Conservation (phyloP, 1,284 basidiomycete genomes). For the Taiwanofungus camphoratus region DNA sequence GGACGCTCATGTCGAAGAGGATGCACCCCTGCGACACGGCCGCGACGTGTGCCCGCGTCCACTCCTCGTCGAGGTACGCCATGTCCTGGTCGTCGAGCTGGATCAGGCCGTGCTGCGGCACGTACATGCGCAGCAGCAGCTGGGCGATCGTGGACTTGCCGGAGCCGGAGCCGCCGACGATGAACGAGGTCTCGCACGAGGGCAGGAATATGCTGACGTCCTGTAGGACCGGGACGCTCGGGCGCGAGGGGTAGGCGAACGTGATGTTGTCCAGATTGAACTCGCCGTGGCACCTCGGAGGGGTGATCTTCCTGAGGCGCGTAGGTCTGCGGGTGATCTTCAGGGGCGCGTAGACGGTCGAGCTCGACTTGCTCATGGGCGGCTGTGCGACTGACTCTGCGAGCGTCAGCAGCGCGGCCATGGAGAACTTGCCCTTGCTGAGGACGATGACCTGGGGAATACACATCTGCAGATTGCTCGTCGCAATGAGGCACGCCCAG, state of each 20-base stretch:
- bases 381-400: slow-evolving; percentile 37
- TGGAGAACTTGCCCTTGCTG: slow-evolving; percentile 83
- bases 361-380: slow-evolving; percentile 14
- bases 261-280: slow-evolving; percentile 72
- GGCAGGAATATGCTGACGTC: slow-evolving; percentile 76
- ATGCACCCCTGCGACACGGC: slow-evolving; percentile 78
- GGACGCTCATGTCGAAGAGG: slow-evolving; percentile 77
- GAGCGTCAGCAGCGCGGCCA: slow-evolving; percentile 66
- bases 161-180: slow-evolving; percentile 87
- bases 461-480: slow-evolving; percentile 80
- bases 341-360: slow-evolving; percentile 16
- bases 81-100: slow-evolving; percentile 82
- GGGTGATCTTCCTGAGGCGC: slow-evolving; percentile 52
- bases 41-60: slow-evolving; percentile 69
- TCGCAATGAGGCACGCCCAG: slow-evolving; percentile 92
- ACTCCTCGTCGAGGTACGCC: slow-evolving; percentile 69
- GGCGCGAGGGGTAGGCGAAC: slow-evolving; percentile 86
- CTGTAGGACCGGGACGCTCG: slow-evolving; percentile 52
- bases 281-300: slow-evolving; percentile 64
- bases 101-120: slow-evolving; percentile 54
- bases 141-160: slow-evolving; percentile 92
- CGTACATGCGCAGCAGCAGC: slow-evolving; percentile 79
- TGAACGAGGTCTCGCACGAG: slow-evolving; percentile 83
- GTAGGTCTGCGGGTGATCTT: slow-evolving; percentile 7
- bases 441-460: slow-evolving; percentile 77